These are phyloP conservation scores for Penicillium sp. DNA, from an alignment of 2,329 filamentous ascomycete genomes.

Conservation along the genomic window DNA sequence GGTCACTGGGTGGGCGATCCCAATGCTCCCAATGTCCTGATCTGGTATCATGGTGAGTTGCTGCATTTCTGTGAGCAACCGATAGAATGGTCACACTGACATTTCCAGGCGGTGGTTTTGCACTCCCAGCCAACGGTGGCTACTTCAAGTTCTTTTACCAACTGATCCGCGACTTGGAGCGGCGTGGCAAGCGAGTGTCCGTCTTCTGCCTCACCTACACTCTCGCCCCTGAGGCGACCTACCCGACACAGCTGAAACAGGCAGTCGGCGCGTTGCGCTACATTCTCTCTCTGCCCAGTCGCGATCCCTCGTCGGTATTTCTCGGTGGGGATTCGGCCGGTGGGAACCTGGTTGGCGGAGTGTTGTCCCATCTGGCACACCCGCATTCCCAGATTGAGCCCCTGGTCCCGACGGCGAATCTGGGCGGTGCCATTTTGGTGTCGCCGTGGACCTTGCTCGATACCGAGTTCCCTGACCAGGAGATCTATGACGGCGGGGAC, in stretches of 20 bases:
- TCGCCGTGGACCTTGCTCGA: constrained; percentile 54
- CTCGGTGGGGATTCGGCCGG: constrained; percentile 44
- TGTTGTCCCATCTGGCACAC: constrained; percentile 45
- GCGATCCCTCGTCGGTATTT: constrained; percentile 32
- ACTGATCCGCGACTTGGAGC: constrained; percentile 41
- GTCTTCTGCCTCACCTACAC: constrained; percentile 55
- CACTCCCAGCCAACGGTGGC: constrained; percentile 42
- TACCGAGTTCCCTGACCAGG: constrained; percentile 40
- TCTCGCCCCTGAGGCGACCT: constrained; percentile 45
- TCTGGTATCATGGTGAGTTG: constrained; percentile 21
- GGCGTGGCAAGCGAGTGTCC: constrained; percentile 43
- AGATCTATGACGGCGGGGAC: constrained; percentile 48
- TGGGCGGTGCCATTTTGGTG: constrained; percentile 51
- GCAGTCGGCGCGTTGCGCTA: constrained; percentile 39
- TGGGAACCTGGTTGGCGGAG: constrained; percentile 38
- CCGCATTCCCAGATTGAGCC: constrained; percentile 50
- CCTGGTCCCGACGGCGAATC: constrained; percentile 39
- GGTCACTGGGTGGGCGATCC: constrained; percentile 39
- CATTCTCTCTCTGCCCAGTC: constrained; percentile 31
- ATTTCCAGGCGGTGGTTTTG: constrained; percentile 51
- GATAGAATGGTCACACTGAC: no score
- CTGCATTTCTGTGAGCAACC: no score
- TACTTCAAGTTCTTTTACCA: constrained; percentile 48
- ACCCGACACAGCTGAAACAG: constrained; percentile 42
- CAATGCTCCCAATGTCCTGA: constrained; percentile 35